Conservation (phyloP, 1,284 basidiomycete species). For the Sanghuangporus baumii region DNA sequence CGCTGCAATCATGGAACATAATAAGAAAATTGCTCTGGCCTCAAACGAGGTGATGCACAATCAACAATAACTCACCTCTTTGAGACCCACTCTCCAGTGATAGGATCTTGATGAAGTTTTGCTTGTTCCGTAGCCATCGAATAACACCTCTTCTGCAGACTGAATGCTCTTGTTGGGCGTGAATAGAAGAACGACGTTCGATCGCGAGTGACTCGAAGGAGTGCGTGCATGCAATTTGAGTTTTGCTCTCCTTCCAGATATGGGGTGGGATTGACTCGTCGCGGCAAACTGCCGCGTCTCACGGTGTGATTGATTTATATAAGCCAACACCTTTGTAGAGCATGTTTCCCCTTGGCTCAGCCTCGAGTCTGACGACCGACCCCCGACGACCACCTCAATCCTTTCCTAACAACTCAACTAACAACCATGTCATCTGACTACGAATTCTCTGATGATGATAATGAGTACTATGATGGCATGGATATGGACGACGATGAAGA, state of each 20-base stretch:
- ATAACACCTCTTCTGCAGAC: neutral
- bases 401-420: neutral
- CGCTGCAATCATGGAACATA: conserved; percentile 46
- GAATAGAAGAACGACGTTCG: neutral
- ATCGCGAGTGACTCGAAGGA: conserved; percentile 13
- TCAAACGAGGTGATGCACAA: neutral
- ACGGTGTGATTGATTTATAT: neutral
- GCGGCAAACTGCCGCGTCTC: neutral
- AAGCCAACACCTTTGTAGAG: neutral
- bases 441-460: conserved; percentile 65
- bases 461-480: conserved; percentile 58
- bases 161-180: neutral
- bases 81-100: conserved; percentile 92
- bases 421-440: conserved; percentile 64
- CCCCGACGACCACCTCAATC: neutral
- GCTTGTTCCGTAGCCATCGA: conserved; percentile 49
- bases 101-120: conserved; percentile 72
- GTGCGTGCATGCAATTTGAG: conserved; percentile 7
- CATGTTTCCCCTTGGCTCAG: neutral
- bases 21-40: neutral
- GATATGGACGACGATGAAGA: conserved; percentile 66
- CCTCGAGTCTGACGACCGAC: neutral
- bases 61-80: conserved; percentile 64
- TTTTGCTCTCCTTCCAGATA: conserved; percentile 5
- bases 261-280: neutral